A percentile compares a stretch with the other conserved stretches of the same genome.
These are phyloP conservation scores for Tuber umbilicatum DNA, from an alignment of 495 filamentous ascomycete species.

Conservation along the genomic window DNA sequence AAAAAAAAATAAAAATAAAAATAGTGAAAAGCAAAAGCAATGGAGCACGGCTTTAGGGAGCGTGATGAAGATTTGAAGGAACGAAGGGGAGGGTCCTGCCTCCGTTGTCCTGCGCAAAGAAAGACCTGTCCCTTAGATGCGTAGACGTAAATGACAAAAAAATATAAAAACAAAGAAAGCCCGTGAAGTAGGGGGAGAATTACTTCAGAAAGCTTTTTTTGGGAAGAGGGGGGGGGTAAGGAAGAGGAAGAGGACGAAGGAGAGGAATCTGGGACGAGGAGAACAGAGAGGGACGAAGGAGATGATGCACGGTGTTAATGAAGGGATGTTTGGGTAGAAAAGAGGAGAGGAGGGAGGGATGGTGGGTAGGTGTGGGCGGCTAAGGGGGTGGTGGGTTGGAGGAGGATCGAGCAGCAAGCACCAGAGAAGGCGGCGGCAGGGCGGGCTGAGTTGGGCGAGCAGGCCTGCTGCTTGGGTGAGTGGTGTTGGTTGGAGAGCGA, in stretches of 20 bases:
- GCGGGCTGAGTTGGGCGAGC: slow-evolving; percentile 36
- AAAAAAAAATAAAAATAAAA: neutral
- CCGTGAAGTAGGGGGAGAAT: slow-evolving; percentile 38
- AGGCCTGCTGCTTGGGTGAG: slow-evolving; percentile 35
- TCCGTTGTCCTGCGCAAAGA: slow-evolving; percentile 43
- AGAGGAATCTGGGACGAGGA: slow-evolving; percentile 33
- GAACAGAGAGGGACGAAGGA: slow-evolving; percentile 38
- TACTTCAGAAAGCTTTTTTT: slow-evolving; percentile 42
- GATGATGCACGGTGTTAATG: slow-evolving; percentile 42
- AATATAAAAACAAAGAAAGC: slow-evolving; percentile 43
- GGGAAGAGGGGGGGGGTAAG: slow-evolving; percentile 36
- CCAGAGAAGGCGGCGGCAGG: slow-evolving; percentile 29
- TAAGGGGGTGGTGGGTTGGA: slow-evolving; percentile 23
- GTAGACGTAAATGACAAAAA: slow-evolving; percentile 42
- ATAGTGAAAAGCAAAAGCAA: neutral
- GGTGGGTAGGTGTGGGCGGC: slow-evolving; percentile 34
- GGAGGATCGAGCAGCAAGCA: slow-evolving; percentile 29
- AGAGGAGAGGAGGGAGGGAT: slow-evolving; percentile 19
- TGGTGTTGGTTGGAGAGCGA: slow-evolving; percentile 3
- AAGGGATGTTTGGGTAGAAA: slow-evolving; percentile 32
- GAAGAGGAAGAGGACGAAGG: slow-evolving; percentile 34
- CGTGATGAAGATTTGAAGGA: slow-evolving; percentile 41
- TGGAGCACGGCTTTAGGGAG: slow-evolving; percentile 17
- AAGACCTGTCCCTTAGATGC: slow-evolving; percentile 43
- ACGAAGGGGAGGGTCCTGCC: slow-evolving; percentile 43